phyloP scores from a whole-genome alignment of 2,329 filamentous ascomycete species.

The Alternaria panax region DNA sequence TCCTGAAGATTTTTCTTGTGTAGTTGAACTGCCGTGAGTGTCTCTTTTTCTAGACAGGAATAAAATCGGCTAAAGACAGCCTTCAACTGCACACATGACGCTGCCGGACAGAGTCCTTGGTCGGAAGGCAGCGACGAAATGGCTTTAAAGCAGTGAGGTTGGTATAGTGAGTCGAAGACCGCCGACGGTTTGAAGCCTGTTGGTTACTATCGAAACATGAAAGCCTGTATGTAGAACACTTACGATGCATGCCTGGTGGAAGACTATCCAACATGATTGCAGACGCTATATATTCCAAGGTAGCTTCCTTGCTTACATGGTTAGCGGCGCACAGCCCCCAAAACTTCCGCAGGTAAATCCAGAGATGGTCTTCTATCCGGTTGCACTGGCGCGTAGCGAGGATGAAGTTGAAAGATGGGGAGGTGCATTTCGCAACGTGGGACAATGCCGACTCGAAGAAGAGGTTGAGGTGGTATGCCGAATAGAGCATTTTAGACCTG shows the following conservation, averaged over 20 bases:
- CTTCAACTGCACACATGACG: conserved; percentile 6
- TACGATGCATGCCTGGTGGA: conserved; percentile 17
- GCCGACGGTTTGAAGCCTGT: conserved; percentile 6
- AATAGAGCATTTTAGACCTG: conserved; percentile 16
- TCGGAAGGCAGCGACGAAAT: neutral
- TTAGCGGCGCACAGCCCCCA: conserved; percentile 7
- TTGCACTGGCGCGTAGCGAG: conserved; percentile 11
- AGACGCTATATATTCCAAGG: conserved; percentile 14
- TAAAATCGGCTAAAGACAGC: conserved; percentile 1
- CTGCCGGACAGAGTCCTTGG: neutral
- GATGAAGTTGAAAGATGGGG: conserved; percentile 14
- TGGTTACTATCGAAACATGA: neutral
- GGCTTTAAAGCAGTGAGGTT: conserved; percentile 7
- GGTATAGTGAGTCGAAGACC: conserved; percentile 8
- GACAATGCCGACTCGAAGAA: conserved; percentile 17
- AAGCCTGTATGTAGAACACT: conserved; percentile 13
- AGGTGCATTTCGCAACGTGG: conserved; percentile 1
- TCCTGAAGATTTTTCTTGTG: conserved; percentile 11
- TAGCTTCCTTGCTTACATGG: conserved; percentile 7
- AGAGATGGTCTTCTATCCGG: conserved; percentile 11
- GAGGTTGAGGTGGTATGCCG: conserved; percentile 12
- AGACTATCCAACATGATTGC: conserved; percentile 12
- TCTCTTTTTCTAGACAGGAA: conserved; percentile 2
- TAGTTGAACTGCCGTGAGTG: conserved; percentile 6
- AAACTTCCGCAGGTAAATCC: conserved; percentile 10